A percentile compares a stretch with the other conserved stretches of the same genome.
phyloP scores from a whole-genome alignment of 225 moss, liverwort and hornwort genomes.

The Polytrichum formosum region DNA sequence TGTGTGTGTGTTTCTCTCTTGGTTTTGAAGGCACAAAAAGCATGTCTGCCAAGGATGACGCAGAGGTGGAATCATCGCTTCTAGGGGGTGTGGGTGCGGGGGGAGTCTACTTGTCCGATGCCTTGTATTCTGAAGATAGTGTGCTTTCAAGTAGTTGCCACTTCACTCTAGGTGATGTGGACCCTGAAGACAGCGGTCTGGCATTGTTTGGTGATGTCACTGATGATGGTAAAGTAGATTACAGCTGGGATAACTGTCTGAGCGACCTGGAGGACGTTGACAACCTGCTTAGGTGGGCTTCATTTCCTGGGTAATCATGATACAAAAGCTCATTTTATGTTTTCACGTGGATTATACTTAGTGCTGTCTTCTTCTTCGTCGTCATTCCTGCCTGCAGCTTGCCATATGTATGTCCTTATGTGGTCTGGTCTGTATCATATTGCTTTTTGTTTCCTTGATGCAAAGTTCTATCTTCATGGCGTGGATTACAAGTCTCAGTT shows the following conservation, averaged over 20 bases:
- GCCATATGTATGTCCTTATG: too few species aligned
- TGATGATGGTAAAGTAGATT: conserved; percentile 45
- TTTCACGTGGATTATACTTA: too few species aligned
- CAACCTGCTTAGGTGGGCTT: conserved; percentile 48
- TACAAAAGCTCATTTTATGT: too few species aligned
- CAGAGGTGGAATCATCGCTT: conserved; percentile 32
- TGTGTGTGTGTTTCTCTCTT: conserved; percentile 3
- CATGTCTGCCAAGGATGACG: conserved; percentile 42
- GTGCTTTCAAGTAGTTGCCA: conserved; percentile 46
- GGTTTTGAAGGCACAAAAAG: conserved; percentile 41
- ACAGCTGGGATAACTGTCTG: conserved; percentile 58
- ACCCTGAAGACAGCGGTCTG: conserved; percentile 40
- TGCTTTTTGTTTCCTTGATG: too few species aligned
- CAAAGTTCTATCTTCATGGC: too few species aligned
- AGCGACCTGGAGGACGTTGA: conserved; percentile 62
- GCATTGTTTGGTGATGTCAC: conserved; percentile 41
- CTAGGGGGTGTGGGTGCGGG: conserved; percentile 37
- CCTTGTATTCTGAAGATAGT: conserved; percentile 43
- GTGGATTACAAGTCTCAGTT: too few species aligned
- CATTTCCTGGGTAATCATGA: background rate
- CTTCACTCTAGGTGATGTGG: conserved; percentile 37
- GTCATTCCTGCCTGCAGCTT: too few species aligned
- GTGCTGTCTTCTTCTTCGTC: too few species aligned
- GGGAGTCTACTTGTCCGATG: conserved; percentile 40
- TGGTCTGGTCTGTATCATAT: too few species aligned